Conservation (phyloP, 75 land plant genomes). For the Larix kaempferi region DNA sequence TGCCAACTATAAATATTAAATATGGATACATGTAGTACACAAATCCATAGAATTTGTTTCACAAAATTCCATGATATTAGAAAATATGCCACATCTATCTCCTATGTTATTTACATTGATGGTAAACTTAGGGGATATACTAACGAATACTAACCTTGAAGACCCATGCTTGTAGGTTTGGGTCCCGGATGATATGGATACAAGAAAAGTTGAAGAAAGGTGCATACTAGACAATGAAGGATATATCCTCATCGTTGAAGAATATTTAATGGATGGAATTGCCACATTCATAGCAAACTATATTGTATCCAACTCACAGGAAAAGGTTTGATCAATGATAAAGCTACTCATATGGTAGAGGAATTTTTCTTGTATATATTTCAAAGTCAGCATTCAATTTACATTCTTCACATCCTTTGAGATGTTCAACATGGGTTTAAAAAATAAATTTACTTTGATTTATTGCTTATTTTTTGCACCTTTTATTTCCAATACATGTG, state of each 20-base stretch:
- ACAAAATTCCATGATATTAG: background rate
- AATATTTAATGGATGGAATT: constrained; percentile 81
- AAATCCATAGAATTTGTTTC: background rate
- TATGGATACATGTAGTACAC: background rate
- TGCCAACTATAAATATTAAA: too few relatives aligned
- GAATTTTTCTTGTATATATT: background rate
- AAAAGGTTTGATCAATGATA: constrained; percentile 42
- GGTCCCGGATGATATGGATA: constrained; percentile 66
- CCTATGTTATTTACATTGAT: constrained; percentile 18
- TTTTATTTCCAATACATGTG: constrained; percentile 1
- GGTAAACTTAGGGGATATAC: constrained; percentile 26
- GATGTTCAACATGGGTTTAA: background rate
- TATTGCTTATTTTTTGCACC: background rate
- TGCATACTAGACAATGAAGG: constrained; percentile 71
- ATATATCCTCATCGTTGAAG: constrained; percentile 65
- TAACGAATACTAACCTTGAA: constrained; percentile 43
- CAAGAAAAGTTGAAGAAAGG: constrained; percentile 42
- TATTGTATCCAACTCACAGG: constrained; percentile 61
- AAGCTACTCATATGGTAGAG: background rate
- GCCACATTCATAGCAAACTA: constrained; percentile 79
- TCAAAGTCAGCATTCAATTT: background rate
- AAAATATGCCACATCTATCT: background rate
- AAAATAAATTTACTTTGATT: background rate
- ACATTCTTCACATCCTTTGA: background rate
- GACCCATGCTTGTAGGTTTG: constrained; percentile 90